These are phyloP conservation scores for Talaromyces wortmannii DNA, from an alignment of 495 filamentous ascomycete species.

Conservation along the genomic window DNA sequence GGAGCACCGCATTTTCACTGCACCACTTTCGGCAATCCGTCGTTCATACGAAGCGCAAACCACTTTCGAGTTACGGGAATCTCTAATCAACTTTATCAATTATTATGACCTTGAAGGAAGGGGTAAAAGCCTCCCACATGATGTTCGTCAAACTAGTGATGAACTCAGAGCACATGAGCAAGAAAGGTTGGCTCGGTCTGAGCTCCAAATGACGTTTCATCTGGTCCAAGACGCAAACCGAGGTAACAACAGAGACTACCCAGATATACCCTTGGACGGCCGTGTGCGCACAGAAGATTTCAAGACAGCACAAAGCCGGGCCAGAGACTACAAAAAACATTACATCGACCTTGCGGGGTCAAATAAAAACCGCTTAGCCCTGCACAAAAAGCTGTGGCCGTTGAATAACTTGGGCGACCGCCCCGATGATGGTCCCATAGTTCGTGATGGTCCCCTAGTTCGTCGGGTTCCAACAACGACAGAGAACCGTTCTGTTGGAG, in stretches of 20 bases:
- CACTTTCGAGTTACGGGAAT: background rate
- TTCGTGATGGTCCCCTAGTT: no score
- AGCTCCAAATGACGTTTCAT: background rate
- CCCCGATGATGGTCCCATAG: no score
- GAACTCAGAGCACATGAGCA: background rate
- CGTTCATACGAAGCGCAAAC: background rate
- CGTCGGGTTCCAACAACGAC: no score
- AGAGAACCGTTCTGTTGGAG: no score
- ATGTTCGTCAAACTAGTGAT: background rate
- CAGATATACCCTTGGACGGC: background rate
- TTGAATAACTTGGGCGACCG: background rate
- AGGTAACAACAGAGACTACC: background rate
- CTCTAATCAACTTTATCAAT: background rate
- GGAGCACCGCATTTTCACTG: background rate
- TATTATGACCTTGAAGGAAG: background rate
- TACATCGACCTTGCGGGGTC: background rate
- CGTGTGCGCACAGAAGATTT: background rate
- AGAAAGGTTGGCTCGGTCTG: background rate
- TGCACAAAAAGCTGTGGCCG: background rate
- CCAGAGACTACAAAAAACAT: background rate
- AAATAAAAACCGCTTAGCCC: background rate
- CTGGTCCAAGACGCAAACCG: background rate
- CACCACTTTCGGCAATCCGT: background rate
- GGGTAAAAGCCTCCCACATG: background rate
- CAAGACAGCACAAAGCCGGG: background rate